Evolutionary conservation across 768 basidiomycete species (phyloP).

Genomic region (Porphyrellus cyaneotinctus): DNA sequence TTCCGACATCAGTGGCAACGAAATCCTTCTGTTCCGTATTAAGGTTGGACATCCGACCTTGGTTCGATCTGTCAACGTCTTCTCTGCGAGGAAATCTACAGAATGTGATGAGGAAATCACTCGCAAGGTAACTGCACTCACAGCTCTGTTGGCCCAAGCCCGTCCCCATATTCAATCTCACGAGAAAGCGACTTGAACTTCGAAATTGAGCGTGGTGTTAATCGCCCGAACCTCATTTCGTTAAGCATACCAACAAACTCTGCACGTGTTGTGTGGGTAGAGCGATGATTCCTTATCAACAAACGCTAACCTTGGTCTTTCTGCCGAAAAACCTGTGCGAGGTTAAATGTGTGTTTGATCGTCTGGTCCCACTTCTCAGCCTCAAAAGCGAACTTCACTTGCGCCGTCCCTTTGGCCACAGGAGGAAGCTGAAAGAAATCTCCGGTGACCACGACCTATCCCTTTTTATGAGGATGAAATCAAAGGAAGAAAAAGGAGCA

Average conservation of each 20-base stretch:
- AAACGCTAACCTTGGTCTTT: constrained; percentile 70
- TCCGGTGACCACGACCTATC: constrained; percentile 84
- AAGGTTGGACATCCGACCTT: constrained; percentile 58
- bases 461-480: not conserved
- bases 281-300: not conserved
- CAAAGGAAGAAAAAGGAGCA: not conserved
- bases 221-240: constrained; percentile 90
- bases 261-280: constrained; percentile 29
- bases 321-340: constrained; percentile 95
- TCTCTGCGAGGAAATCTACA: constrained; percentile 87
- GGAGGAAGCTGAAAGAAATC: constrained; percentile 99
- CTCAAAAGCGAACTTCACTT: constrained; percentile 89
- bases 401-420: constrained; percentile 56
- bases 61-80: constrained; percentile 87
- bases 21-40: constrained; percentile 51
- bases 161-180: constrained; percentile 71
- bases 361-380: constrained; percentile 71
- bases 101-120: not conserved
- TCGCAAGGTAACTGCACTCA: constrained; percentile 34
- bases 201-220: constrained; percentile 59
- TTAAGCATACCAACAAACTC: constrained; percentile 96
- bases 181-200: constrained; percentile 72
- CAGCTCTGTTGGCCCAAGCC: constrained; percentile 88
- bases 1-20: constrained; percentile 60
- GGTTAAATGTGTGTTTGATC: constrained; percentile 80